A percentile compares a stretch with the other conserved stretches of the same genome.
Conservation (phyloP, 1,284 basidiomycete genomes). For the Sphagnurus paluster region DNA sequence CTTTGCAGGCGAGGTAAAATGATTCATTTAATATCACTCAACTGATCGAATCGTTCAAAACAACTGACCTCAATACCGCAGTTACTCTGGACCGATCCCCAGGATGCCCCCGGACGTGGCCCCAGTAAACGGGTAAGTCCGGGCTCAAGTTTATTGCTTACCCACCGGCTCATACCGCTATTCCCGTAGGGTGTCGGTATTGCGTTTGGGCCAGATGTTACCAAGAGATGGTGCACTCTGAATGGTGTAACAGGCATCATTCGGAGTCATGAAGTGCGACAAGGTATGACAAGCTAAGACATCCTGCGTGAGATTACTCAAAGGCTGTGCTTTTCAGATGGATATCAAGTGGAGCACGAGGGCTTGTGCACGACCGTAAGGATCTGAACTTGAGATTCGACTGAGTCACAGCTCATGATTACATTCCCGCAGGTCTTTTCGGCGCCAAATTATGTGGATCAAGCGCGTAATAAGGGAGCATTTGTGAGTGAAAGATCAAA, state of each 20-base stretch:
- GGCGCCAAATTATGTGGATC: constrained; percentile 85
- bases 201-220: constrained; percentile 94
- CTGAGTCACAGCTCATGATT: constrained; percentile 6
- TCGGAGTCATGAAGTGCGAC: constrained; percentile 96
- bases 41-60: neutral
- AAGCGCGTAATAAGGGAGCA: constrained; percentile 79
- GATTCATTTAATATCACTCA: constrained; percentile 22
- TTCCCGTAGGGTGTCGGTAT: constrained; percentile 80
- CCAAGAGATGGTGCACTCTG: constrained; percentile 82
- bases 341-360: constrained; percentile 88
- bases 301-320: constrained; percentile 3
- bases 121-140: constrained; percentile 89
- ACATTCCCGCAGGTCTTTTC: constrained; percentile 63
- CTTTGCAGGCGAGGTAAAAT: constrained; percentile 55
- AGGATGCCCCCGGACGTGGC: constrained; percentile 86
- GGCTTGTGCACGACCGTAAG: constrained; percentile 85
- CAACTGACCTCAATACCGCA: constrained; percentile 20
- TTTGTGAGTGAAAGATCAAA: too few relatives aligned
- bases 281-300: constrained; percentile 55
- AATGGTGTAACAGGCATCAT: constrained; percentile 90
- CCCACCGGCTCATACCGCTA: constrained; percentile 5
- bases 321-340: constrained; percentile 46
- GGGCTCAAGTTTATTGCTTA: constrained; percentile 5
- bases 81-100: constrained; percentile 94
- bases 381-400: constrained; percentile 7